Evolutionary conservation across 257 asterid genomes (phyloP).

Genomic region (Phtheirospermum japonicum): DNA sequence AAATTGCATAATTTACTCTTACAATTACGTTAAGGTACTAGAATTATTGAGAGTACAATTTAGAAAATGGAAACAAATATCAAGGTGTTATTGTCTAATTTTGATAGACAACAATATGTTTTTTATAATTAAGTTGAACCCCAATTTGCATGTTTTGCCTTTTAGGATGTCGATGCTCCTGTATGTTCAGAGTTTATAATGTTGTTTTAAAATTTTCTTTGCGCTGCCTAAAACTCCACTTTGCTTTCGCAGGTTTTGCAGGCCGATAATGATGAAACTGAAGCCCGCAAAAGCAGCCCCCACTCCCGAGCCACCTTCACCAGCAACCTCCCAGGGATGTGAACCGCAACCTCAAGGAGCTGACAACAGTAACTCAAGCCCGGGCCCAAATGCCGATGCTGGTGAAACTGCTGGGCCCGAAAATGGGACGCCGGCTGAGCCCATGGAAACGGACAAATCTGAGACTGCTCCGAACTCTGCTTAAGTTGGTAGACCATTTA

Average conservation of each 20-base stretch:
- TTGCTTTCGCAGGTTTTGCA: conserved; percentile 51
- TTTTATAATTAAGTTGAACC: too few relatives aligned
- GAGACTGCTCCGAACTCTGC: conserved; percentile 32
- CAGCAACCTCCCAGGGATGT: conserved; percentile 51
- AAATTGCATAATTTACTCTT: too few relatives aligned
- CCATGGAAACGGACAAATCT: conserved; percentile 69
- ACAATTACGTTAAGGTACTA: too few relatives aligned
- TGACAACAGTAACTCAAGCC: conserved; percentile 27
- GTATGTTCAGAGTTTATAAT: too few relatives aligned
- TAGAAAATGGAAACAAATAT: too few relatives aligned
- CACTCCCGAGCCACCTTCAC: conserved; percentile 55
- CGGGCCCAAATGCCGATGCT: conserved; percentile 24
- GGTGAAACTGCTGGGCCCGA: conserved; percentile 32
- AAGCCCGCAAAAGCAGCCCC: conserved; percentile 67
- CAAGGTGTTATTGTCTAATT: too few relatives aligned
- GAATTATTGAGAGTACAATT: too few relatives aligned
- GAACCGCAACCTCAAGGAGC: conserved; percentile 52
- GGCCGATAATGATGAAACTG: conserved; percentile 75
- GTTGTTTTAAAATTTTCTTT: too few relatives aligned
- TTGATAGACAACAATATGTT: too few relatives aligned
- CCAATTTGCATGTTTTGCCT: too few relatives aligned
- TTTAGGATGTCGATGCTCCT: neutral
- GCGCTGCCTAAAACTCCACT: too few relatives aligned
- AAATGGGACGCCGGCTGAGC: conserved; percentile 44
- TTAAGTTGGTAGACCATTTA: conserved; percentile 17